Base-by-base conservation (phyloP, 108 stramenopile genomes). In the Nitzschia inconspicua region DNA sequence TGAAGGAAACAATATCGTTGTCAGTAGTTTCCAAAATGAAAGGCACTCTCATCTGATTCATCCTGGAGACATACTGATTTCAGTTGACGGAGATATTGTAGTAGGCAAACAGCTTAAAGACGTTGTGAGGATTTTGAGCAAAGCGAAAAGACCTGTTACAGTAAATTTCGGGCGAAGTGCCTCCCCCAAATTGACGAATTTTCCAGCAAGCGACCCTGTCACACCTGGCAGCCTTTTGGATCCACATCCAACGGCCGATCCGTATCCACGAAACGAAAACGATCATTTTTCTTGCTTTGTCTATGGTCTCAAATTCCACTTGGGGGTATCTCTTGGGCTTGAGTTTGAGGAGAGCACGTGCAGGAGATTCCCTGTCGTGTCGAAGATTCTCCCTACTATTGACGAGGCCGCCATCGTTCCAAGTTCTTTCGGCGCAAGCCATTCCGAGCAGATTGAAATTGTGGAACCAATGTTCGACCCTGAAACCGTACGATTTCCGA, bases 11-110 rank as follows among this genome's bases (percentile, higher is more conserved):
- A 13, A 46, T n/a, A 53, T 82, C 5, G 54, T 83, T 8, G 83
- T 88, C 23, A 76, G 63, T 37, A 63, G 57, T 32, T 58, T 65
- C 39, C 65, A 77, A 50, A 64, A 64, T 23, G 24, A 64, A 7
- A 51, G 65, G 3, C 36, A 55, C 27, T 40, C 29, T 2, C 10
- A 40, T 11, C 19, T 18, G 10, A 60, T 87, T 49, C n/a, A 69
- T 1, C 23, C 46, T 48, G 87, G 82, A 26, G 87, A 88, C 37
- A 30, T 53, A 42, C 56, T 88, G 19, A 14, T 68, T 27, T 47
- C 71, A 2, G 57, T 83, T 25, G 74, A 77, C 24, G 63, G 53
- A 8, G 46, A 29, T 34, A 37, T 26, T 8, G 55, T 81, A 37
- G 44, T 28, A 3, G 47, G 11, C 19, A 35, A 30, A 24, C 46